Evolutionary conservation across 2,329 filamentous ascomycete species (phyloP), one percentile per base, ranked within the genome.

Genomic region (Tolypocladium ophioglossoides): DNA sequence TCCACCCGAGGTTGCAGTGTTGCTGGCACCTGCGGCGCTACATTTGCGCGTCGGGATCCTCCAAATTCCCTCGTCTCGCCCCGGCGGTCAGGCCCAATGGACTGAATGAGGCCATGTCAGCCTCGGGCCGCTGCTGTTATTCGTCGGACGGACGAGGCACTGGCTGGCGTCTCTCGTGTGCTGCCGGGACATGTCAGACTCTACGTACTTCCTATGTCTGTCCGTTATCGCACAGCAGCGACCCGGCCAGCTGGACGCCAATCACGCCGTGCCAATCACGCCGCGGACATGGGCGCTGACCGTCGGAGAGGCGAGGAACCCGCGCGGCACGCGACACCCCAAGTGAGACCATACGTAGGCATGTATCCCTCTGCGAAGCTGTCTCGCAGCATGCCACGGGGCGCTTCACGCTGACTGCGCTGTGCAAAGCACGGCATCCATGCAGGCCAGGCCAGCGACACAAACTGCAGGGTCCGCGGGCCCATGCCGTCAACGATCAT

Each of bases 1-100:
- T 20, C 44, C 44, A 47, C 44, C 27, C 27, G 9, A 20, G 27
- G 16, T 9, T 14, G 22, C 20, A 16, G 14, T 30, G 20, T 30
- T 51, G 49, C 18, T 35, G 22, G 49, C 35, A n/a, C 10, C 20
- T 24, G 6, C 4, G n/a, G 34, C 12, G 24, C 27, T 22, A 27
- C 18, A 18, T 34, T 32, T 52, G 27, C 24, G 37, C 38, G 10
- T n/a, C 20, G n/a, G 10, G 18, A 35, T 12, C 9, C 10, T 14
- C 12, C 34, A 5, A 12, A 30, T n/a, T 41, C 8, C 22, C 14
- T 32, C n/a, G n/a, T n/a, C 50, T 34, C 27, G 27, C 16, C n/a
- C 46, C 14, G 44, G 52, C 46, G 52, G 52, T 53, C 52, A 53
- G 37, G 30, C 52, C 52, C 46, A 44, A 53, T 35, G 46, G n/a